These are phyloP conservation scores for Ambispora gerdemannii DNA, from an alignment of 192 early-diverging fungal species.

Conservation along the genomic window DNA sequence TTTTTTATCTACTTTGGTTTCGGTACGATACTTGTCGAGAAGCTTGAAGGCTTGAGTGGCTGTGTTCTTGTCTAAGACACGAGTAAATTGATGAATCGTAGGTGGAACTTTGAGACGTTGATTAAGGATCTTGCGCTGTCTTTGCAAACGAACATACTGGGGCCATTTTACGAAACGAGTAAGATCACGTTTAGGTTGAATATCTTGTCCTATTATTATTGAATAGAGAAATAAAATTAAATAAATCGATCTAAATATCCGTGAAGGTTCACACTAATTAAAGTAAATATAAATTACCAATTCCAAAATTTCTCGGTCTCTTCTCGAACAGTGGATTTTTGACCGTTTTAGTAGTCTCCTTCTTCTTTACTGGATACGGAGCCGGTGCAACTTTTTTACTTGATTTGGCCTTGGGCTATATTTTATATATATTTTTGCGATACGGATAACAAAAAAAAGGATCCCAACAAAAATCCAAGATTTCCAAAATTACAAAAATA, in stretches of 20 bases:
- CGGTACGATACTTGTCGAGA: slow-evolving; percentile 98
- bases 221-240: background rate
- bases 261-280: background rate
- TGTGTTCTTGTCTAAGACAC: slow-evolving; percentile 97
- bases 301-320: slow-evolving; percentile 89
- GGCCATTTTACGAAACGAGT: slow-evolving; percentile 99
- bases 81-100: slow-evolving; percentile 99
- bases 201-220: slow-evolving; percentile 86
- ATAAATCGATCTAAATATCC: background rate
- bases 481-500: background rate
- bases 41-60: slow-evolving; percentile 98
- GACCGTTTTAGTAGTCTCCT: slow-evolving; percentile 65
- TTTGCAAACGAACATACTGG: slow-evolving; percentile 97
- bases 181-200: slow-evolving; percentile 94
- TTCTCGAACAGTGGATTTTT: slow-evolving; percentile 93
- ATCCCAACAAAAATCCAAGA: background rate
- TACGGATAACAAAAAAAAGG: background rate
- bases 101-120: slow-evolving; percentile 99
- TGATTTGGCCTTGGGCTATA: slow-evolving; percentile 41
- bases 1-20: slow-evolving; percentile 96
- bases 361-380: slow-evolving; percentile 72
- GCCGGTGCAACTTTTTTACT: slow-evolving; percentile 92
- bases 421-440: too few relatives aligned
- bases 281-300: slow-evolving; percentile 56
- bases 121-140: slow-evolving; percentile 95